Conservation (phyloP, 208 protist genomes). For the Leptomonas seymouri region DNA sequence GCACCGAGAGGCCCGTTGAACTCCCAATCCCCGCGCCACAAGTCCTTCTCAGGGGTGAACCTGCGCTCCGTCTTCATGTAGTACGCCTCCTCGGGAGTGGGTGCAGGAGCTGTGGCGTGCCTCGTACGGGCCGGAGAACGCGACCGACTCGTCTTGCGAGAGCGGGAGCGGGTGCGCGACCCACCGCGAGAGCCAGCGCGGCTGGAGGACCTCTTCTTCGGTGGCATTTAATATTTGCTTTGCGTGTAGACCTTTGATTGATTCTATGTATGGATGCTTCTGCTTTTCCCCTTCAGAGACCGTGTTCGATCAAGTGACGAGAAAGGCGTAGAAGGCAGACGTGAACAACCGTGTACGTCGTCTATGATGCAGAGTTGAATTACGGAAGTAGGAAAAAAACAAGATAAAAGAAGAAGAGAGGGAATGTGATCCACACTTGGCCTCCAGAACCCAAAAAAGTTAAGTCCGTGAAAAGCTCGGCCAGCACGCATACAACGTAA, state of each 20-base stretch:
- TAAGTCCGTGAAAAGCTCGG: too few species aligned
- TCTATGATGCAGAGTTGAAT: too few species aligned
- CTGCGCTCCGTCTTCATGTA: conserved; percentile 44
- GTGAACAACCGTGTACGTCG: too few species aligned
- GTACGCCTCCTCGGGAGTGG: conserved; percentile 63
- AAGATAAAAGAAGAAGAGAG: too few species aligned
- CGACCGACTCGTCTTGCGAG: conserved; percentile 31
- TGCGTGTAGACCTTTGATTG: conserved; percentile 1
- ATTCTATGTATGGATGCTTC: background rate
- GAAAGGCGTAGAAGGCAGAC: too few species aligned
- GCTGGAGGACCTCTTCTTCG: conserved; percentile 44
- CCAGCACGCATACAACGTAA: too few species aligned
- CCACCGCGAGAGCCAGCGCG: conserved; percentile 38
- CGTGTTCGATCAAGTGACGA: too few species aligned
- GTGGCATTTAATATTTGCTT: conserved; percentile 36
- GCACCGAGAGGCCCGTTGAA: conserved; percentile 80
- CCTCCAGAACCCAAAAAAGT: too few species aligned
- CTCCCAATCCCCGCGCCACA: conserved; percentile 79
- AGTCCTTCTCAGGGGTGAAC: conserved; percentile 84
- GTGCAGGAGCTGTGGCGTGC: conserved; percentile 7
- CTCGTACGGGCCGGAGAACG: conserved; percentile 5
- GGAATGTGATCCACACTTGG: too few species aligned
- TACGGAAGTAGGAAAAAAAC: too few species aligned
- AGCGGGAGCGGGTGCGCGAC: conserved; percentile 42
- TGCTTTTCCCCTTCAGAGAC: background rate